These are phyloP conservation scores for Trichomonas gallinae DNA, from an alignment of 208 protist species.

Conservation along the genomic window DNA sequence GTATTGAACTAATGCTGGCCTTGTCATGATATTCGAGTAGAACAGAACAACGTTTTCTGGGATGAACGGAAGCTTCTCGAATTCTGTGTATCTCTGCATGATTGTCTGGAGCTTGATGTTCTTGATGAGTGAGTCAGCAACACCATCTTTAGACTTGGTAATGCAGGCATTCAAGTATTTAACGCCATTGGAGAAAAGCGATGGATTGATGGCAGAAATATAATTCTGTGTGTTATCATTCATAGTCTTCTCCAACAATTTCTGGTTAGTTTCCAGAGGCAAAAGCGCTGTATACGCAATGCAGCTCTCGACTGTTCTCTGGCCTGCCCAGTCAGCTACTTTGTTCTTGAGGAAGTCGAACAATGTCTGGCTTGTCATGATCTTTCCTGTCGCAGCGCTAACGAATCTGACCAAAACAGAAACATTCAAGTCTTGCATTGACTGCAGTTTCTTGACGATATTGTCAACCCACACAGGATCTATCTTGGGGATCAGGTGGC, in stretches of 20 bases:
- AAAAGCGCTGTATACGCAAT: background rate
- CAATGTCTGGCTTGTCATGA: background rate
- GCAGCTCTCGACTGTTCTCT: background rate
- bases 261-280: background rate
- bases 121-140: background rate
- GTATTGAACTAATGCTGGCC: background rate
- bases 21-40: background rate
- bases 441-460: background rate
- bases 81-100: background rate
- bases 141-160: background rate
- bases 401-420: background rate
- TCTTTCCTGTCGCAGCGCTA: background rate
- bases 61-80: background rate
- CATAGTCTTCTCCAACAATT: background rate
- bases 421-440: background rate
- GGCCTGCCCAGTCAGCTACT: background rate
- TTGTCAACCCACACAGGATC: background rate
- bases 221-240: background rate
- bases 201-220: background rate
- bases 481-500: background rate
- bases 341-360: background rate
- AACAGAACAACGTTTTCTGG: background rate
- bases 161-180: background rate
- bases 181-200: background rate
- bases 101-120: background rate